Conservation (phyloP, 768 basidiomycete species). For the Psilocybe sp. region DNA sequence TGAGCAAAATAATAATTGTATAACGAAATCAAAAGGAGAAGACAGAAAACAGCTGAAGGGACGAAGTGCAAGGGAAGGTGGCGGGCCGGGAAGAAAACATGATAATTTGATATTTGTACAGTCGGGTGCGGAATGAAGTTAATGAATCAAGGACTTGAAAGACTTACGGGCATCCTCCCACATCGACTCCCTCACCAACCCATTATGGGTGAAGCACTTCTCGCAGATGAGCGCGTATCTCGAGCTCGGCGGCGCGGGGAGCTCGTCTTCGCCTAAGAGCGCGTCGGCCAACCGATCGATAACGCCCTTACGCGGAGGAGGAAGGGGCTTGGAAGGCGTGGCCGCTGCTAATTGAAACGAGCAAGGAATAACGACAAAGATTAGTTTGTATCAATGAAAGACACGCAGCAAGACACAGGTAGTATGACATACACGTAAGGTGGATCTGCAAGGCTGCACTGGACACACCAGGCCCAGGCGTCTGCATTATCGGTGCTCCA, state of each 20-base stretch:
- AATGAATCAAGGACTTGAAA: conserved; percentile 2
- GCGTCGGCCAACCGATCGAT: conserved; percentile 88
- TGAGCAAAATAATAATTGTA: no score
- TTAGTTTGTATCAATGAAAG: conserved; percentile 3
- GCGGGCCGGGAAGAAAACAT: no score
- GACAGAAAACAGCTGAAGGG: no score
- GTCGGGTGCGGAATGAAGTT: no score
- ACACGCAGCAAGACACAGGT: conserved; percentile 19
- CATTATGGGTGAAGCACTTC: conserved; percentile 86
- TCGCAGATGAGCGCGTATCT: conserved; percentile 87
- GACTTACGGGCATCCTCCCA: conserved; percentile 82
- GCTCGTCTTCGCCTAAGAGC: conserved; percentile 77
- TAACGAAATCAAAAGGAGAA: no score
- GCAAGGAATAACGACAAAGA: conserved; percentile 2
- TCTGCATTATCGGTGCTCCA: conserved; percentile 17
- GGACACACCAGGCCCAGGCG: conserved; percentile 20
- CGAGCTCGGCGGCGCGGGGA: conserved; percentile 39
- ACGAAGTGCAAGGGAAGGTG: no score
- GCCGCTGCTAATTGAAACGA: conserved; percentile 14
- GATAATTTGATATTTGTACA: no score
- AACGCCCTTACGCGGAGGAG: conserved; percentile 69
- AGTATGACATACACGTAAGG: no score
- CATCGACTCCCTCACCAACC: conserved; percentile 76
- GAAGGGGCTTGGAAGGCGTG: conserved; percentile 31
- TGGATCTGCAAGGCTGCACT: conserved; percentile 1